Evolutionary conservation across 176 grass and related monocot genomes (phyloP).

Genomic region (Leersia perrieri): DNA sequence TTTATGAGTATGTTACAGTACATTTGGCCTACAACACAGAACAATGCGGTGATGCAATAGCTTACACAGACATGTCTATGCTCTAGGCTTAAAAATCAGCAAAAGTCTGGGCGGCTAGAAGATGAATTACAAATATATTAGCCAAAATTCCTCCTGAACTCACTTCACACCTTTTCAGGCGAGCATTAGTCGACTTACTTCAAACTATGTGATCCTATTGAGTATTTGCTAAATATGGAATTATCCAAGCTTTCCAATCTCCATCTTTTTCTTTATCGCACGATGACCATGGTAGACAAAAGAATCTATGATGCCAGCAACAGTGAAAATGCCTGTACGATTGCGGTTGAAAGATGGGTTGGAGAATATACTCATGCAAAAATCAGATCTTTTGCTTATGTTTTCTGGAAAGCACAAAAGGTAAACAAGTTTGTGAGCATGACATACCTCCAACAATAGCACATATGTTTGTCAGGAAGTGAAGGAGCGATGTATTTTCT

Average conservation of each 20-base stretch:
- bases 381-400: not conserved
- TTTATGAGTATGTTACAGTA: not conserved
- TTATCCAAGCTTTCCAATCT: conserved; percentile 73
- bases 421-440: not conserved
- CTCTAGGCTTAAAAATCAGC: conserved; percentile 16
- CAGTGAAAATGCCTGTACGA: conserved; percentile 73
- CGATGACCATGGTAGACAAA: conserved; percentile 94
- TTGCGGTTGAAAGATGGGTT: not conserved
- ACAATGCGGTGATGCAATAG: not conserved
- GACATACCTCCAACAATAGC: conserved; percentile 89
- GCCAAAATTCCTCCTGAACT: conserved; percentile 39
- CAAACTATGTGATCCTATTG: conserved; percentile 15
- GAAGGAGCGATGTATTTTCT: conserved; percentile 87
- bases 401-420: not conserved
- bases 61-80: not conserved
- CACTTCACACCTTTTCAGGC: not conserved
- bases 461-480: conserved; percentile 93
- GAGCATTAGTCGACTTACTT: conserved; percentile 8
- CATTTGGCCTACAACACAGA: conserved; percentile 1
- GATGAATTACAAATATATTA: not conserved
- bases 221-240: conserved; percentile 1
- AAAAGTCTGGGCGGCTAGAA: not conserved
- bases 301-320: conserved; percentile 91
- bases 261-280: conserved; percentile 97
- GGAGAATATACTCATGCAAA: not conserved